Percentiles rank a stretch among this genome's conserved stretches.
Evolutionary conservation across 495 filamentous ascomycete genomes (phyloP).

Genomic region (Penicillium ucsense): DNA sequence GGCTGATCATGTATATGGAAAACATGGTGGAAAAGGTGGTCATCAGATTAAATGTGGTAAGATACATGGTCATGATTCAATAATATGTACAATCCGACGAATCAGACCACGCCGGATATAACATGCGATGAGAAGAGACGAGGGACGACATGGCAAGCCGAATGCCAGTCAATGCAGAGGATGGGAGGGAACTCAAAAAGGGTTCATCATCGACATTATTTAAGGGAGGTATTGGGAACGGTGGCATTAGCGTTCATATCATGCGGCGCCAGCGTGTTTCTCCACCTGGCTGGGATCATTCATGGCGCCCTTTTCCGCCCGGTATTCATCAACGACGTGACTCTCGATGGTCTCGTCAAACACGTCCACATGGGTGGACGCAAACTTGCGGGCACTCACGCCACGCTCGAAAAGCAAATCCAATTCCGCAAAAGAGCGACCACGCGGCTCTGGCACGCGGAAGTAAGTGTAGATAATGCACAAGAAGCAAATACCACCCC

Average conservation of each 20-base stretch:
- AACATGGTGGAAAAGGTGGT: too few relatives aligned
- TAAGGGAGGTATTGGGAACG: slow-evolving; percentile 2
- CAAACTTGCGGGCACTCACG: slow-evolving; percentile 60
- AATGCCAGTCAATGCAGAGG: too few relatives aligned
- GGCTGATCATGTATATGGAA: too few relatives aligned
- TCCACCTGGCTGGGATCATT: slow-evolving; percentile 19
- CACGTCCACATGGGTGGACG: slow-evolving; percentile 52
- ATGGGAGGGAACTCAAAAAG: neutral
- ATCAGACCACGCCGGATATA: too few relatives aligned
- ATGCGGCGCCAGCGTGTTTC: slow-evolving; percentile 16
- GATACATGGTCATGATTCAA: too few relatives aligned
- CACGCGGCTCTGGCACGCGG: slow-evolving; percentile 62
- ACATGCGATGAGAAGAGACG: too few relatives aligned
- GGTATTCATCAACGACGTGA: slow-evolving; percentile 39
- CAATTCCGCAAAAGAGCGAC: slow-evolving; percentile 63
- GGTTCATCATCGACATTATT: slow-evolving; percentile 1
- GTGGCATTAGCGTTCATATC: slow-evolving; percentile 10
- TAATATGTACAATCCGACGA: too few relatives aligned
- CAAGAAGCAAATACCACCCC: slow-evolving; percentile 62
- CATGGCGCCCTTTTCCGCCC: slow-evolving; percentile 19
- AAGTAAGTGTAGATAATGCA: slow-evolving; percentile 69
- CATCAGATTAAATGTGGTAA: too few relatives aligned
- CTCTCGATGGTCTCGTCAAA: slow-evolving; percentile 52
- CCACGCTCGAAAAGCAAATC: slow-evolving; percentile 61
- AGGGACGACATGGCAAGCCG: too few relatives aligned